These are phyloP conservation scores for Calvatia gigantea DNA, from an alignment of 768 basidiomycete genomes.

Conservation along the genomic window DNA sequence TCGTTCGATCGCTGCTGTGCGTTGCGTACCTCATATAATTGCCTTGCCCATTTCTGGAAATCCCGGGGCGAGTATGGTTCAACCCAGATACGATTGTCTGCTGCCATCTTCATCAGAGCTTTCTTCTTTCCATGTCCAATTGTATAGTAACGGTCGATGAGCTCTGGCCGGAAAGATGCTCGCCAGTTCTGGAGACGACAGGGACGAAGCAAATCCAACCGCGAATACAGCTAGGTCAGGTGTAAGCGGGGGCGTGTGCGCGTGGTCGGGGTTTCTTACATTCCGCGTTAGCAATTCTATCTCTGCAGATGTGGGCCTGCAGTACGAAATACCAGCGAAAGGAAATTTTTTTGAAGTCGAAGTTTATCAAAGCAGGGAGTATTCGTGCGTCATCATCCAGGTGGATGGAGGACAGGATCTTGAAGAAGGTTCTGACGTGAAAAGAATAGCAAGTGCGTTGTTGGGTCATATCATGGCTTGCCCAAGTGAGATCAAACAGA, in stretches of 20 bases:
- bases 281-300: neutral
- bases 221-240: neutral
- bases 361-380: neutral
- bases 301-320: no score
- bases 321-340: neutral
- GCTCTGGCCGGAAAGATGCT: no score
- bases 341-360: neutral
- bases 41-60: neutral
- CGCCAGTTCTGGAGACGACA: neutral
- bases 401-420: neutral
- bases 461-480: neutral
- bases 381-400: neutral
- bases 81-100: neutral
- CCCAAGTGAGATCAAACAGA: neutral
- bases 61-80: neutral
- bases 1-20: no score
- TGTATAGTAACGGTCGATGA: neutral
- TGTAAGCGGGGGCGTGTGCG: neutral
- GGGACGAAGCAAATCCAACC: neutral
- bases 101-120: neutral
- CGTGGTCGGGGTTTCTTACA: neutral
- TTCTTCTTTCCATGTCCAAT: neutral
- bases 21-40: neutral
- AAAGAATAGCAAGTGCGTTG: neutral
- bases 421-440: neutral